Percentiles rank a stretch among this genome's conserved stretches.
Evolutionary conservation across 2,329 filamentous ascomycete species (phyloP).

Genomic region (Parafenestella ontariensis): DNA sequence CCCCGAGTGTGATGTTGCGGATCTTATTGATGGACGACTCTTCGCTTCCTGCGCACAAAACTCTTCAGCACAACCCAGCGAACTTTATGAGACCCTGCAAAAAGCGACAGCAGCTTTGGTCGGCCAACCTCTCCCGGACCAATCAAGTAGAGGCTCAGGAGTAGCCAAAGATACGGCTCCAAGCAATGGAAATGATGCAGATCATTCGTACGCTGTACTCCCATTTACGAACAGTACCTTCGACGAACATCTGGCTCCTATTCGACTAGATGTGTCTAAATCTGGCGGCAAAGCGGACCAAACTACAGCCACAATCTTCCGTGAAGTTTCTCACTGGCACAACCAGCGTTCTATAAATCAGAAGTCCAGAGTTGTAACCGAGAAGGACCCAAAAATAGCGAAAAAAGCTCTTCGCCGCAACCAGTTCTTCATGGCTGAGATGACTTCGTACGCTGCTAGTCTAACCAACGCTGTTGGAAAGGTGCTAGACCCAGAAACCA

Average conservation of each 20-base stretch:
- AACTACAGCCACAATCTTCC: constrained; percentile 53
- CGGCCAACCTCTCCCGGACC: constrained; percentile 19
- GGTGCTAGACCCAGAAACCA: constrained; percentile 20
- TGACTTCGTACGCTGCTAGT: constrained; percentile 22
- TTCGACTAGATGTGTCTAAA: constrained; percentile 49
- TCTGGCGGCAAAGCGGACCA: constrained; percentile 30
- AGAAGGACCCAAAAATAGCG: constrained; percentile 43
- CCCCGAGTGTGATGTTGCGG: constrained; percentile 56
- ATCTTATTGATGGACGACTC: constrained; percentile 63
- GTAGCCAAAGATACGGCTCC: background rate
- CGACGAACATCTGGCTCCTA: constrained; percentile 55
- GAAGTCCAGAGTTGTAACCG: constrained; percentile 40
- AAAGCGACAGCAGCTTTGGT: constrained; percentile 30
- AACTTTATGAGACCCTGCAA: constrained; percentile 24
- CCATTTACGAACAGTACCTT: constrained; percentile 58
- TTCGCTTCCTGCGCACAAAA: constrained; percentile 37
- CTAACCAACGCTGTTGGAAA: constrained; percentile 24
- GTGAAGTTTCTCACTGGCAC: constrained; percentile 67
- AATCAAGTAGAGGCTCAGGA: constrained; percentile 8
- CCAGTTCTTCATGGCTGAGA: constrained; percentile 25
- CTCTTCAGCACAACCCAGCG: constrained; percentile 21
- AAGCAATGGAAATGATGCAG: constrained; percentile 8
- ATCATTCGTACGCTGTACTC: constrained; percentile 46
- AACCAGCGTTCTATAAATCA: constrained; percentile 62
- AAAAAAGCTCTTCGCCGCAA: constrained; percentile 29